A percentile compares a stretch with the other conserved stretches of the same genome.
phyloP scores from a whole-genome alignment of 225 moss, liverwort and hornwort species.

The Pseudoscleropodium purum region DNA sequence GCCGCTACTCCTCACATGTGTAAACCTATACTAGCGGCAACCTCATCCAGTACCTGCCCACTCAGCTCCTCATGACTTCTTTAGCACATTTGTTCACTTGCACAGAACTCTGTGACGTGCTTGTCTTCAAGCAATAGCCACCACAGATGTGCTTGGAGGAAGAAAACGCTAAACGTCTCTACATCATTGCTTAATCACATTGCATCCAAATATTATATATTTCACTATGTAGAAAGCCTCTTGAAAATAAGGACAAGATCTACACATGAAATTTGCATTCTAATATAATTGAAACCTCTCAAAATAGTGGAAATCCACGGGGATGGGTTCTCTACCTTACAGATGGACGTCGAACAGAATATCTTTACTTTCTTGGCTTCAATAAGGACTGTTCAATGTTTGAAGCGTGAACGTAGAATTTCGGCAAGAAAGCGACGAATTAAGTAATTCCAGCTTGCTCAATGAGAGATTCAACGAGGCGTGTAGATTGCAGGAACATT shows the following conservation, averaged over 20 bases:
- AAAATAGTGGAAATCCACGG: too few species aligned
- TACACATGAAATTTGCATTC: neutral
- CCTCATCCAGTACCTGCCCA: neutral
- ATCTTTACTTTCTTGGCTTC: neutral
- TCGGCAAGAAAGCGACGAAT: neutral
- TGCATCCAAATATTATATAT: neutral
- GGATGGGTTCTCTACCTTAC: neutral
- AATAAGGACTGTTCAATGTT: neutral
- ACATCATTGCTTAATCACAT: neutral
- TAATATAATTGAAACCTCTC: neutral
- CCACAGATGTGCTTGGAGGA: neutral
- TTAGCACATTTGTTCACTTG: neutral
- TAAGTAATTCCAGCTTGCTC: neutral
- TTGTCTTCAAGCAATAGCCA: neutral
- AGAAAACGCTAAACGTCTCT: neutral
- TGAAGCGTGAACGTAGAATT: neutral
- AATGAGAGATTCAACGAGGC: constrained; percentile 29
- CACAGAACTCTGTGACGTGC: neutral
- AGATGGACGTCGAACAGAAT: neutral
- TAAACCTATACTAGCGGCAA: neutral
- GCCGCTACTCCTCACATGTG: neutral
- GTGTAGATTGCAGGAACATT: constrained; percentile 57
- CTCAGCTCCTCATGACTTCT: neutral
- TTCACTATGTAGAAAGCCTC: neutral
- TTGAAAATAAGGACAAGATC: neutral